Percentiles rank a stretch among this genome's conserved stretches.
Conservation (phyloP, 495 filamentous ascomycete genomes). For the Ramalina peruviana region DNA sequence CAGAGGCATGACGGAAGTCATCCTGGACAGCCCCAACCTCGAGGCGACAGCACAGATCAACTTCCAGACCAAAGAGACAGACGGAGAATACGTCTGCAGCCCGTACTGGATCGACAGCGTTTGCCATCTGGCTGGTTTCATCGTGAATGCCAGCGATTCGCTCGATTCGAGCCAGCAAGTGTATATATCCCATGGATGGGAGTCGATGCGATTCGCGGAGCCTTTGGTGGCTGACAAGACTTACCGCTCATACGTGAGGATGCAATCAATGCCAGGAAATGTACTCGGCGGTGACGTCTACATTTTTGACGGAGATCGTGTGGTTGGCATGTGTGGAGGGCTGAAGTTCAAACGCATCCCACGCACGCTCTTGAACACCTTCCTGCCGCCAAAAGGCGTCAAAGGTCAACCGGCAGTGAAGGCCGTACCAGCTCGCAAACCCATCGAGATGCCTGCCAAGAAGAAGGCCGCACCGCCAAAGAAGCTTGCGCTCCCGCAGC, state of each 20-base stretch:
- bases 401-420: conserved; percentile 18
- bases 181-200: conserved; percentile 72
- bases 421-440: conserved; percentile 18
- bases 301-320: conserved; percentile 48
- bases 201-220: conserved; percentile 55
- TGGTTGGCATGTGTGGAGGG: conserved; percentile 36
- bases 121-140: conserved; percentile 52
- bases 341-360: conserved; percentile 50
- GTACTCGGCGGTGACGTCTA: conserved; percentile 48
- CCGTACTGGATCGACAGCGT: conserved; percentile 64
- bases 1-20: conserved; percentile 60
- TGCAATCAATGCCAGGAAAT: conserved; percentile 34
- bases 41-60: conserved; percentile 59
- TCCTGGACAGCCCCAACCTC: conserved; percentile 53
- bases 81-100: conserved; percentile 50
- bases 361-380: conserved; percentile 49
- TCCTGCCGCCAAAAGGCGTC: conserved; percentile 45
- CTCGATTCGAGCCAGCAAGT: conserved; percentile 56
- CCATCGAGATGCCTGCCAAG: conserved; percentile 16
- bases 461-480: conserved; percentile 20
- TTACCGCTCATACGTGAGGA: conserved; percentile 59
- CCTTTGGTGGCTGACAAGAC: conserved; percentile 46
- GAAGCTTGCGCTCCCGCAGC: conserved; percentile 10
- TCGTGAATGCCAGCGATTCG: conserved; percentile 64
- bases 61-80: conserved; percentile 45